Percentiles rank a stretch among this genome's conserved stretches.
phyloP scores from a whole-genome alignment of 2,329 filamentous ascomycete genomes.

The Penicillium sp. region DNA sequence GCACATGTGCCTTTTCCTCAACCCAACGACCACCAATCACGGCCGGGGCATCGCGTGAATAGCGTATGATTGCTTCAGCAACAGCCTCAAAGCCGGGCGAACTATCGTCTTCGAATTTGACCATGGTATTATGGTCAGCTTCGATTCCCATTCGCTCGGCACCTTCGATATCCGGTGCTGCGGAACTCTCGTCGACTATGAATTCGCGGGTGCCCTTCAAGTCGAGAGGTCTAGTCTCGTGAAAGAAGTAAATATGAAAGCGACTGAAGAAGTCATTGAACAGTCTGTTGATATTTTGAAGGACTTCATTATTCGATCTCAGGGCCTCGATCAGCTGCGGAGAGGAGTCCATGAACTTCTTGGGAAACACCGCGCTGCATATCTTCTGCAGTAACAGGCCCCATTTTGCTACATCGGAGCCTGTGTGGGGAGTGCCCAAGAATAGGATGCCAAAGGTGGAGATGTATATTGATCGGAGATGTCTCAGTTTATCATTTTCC shows the following conservation, averaged over 20 bases:
- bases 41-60: slow-evolving; percentile 50
- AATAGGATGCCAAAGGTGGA: slow-evolving; percentile 75
- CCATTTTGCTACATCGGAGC: slow-evolving; percentile 66
- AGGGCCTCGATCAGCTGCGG: slow-evolving; percentile 65
- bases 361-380: slow-evolving; percentile 61
- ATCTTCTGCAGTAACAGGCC: slow-evolving; percentile 64
- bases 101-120: slow-evolving; percentile 62
- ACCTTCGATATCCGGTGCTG: slow-evolving; percentile 64
- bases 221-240: slow-evolving; percentile 69
- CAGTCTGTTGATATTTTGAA: slow-evolving; percentile 69
- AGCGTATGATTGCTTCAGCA: slow-evolving; percentile 45
- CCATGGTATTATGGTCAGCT: slow-evolving; percentile 67
- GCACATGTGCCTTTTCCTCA: slow-evolving; percentile 48
- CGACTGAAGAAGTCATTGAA: slow-evolving; percentile 68
- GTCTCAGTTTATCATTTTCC: slow-evolving; percentile 56
- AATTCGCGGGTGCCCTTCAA: slow-evolving; percentile 59
- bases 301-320: slow-evolving; percentile 68
- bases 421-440: slow-evolving; percentile 71
- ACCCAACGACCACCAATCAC: slow-evolving; percentile 58
- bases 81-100: slow-evolving; percentile 62
- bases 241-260: slow-evolving; percentile 72
- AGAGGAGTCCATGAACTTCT: slow-evolving; percentile 63
- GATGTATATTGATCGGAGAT: slow-evolving; percentile 65
- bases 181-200: slow-evolving; percentile 67
- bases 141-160: slow-evolving; percentile 73